A percentile compares a stretch with the other conserved stretches of the same genome.
Evolutionary conservation across 352 stramenopile genomes (phyloP).

Genomic region (Plasmopara muralis): DNA sequence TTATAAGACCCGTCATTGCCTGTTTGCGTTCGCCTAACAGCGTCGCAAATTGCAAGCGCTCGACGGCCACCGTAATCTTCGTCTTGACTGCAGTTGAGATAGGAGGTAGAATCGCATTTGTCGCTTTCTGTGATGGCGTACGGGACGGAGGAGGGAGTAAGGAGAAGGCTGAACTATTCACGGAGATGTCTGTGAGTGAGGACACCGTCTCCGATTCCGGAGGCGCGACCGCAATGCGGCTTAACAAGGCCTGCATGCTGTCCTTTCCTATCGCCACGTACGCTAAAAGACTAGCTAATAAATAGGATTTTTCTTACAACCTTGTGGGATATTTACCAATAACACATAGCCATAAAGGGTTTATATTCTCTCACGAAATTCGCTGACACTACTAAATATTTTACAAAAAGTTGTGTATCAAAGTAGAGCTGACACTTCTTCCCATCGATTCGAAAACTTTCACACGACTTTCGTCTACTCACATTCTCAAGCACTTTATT

Average conservation of each 20-base stretch:
- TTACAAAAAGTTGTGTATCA: too few relatives aligned
- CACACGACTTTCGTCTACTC: too few relatives aligned
- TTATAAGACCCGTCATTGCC: conserved; percentile 39
- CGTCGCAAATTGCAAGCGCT: conserved; percentile 68
- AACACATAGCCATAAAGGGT: too few relatives aligned
- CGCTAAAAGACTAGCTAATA: too few relatives aligned
- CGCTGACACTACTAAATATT: too few relatives aligned
- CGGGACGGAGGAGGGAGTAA: not conserved
- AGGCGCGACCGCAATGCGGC: conserved; percentile 49
- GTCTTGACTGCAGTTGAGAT: conserved; percentile 5
- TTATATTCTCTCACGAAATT: too few relatives aligned
- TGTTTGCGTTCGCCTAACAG: conserved; percentile 69
- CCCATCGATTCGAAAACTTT: too few relatives aligned
- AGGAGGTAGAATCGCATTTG: not conserved
- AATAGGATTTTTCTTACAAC: too few relatives aligned
- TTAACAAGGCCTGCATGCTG: conserved; percentile 63
- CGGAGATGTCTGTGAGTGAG: not conserved
- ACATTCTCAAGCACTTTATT: too few relatives aligned
- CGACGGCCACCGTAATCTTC: conserved; percentile 48
- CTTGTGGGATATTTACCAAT: too few relatives aligned
- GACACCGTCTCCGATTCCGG: conserved; percentile 3
- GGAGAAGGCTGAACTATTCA: not conserved
- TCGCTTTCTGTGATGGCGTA: not conserved
- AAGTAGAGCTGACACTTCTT: too few relatives aligned
- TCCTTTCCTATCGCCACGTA: conserved; percentile 1